Conservation (phyloP, 495 filamentous ascomycete genomes). For the Venustampulla echinocandica region DNA sequence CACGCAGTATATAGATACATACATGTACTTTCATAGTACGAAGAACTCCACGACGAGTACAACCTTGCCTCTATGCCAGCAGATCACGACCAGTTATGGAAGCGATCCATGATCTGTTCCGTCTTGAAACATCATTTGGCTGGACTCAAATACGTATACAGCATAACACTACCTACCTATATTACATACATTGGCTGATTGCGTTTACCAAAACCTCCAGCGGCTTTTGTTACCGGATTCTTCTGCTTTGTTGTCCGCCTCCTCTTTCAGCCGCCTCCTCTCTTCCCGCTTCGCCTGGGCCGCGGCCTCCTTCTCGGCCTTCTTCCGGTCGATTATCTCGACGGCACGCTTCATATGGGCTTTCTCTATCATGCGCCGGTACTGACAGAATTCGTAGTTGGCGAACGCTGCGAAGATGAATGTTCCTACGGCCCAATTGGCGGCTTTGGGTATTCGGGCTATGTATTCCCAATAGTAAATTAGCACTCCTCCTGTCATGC, state of each 20-base stretch:
- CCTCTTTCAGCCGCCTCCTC: constrained; percentile 41
- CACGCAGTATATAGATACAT: too few relatives aligned
- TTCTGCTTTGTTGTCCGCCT: constrained; percentile 29
- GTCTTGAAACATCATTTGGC: too few relatives aligned
- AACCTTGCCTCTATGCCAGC: too few relatives aligned
- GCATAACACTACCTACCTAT: too few relatives aligned
- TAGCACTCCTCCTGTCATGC: too few relatives aligned
- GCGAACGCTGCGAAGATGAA: constrained; percentile 55
- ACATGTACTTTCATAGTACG: too few relatives aligned
- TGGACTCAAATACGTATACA: too few relatives aligned
- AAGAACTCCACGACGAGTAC: too few relatives aligned
- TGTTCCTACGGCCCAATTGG: constrained; percentile 77
- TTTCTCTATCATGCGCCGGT: constrained; percentile 57
- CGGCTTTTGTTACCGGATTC: constrained; percentile 30
- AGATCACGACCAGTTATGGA: too few relatives aligned
- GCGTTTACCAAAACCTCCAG: constrained; percentile 50
- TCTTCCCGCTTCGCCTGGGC: constrained; percentile 43
- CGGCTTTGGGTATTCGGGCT: constrained; percentile 48
- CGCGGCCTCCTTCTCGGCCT: constrained; percentile 52
- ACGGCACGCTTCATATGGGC: constrained; percentile 71
- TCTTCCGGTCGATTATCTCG: constrained; percentile 68
- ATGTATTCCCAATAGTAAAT: too few relatives aligned
- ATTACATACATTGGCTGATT: too few relatives aligned
- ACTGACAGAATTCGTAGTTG: constrained; percentile 76
- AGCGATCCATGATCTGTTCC: too few relatives aligned